A percentile compares a stretch with the other conserved stretches of the same genome.
phyloP scores from a whole-genome alignment of 2,329 filamentous ascomycete species.

The Colletotrichum higginsianum region DNA sequence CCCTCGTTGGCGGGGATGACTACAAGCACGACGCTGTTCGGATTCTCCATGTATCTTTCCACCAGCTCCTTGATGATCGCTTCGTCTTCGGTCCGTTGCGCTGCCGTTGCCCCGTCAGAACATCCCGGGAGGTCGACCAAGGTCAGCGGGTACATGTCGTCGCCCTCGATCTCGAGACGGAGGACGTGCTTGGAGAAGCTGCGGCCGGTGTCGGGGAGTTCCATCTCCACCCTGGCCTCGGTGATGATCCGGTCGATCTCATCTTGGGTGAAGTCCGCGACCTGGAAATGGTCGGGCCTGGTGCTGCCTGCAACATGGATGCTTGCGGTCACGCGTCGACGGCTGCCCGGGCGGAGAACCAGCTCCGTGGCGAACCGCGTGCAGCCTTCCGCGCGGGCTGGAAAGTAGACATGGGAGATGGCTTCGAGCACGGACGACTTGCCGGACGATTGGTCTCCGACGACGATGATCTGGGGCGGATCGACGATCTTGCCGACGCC shows the following conservation, averaged over 20 bases:
- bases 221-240: constrained; percentile 66
- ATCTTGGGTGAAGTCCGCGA: constrained; percentile 49
- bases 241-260: constrained; percentile 66
- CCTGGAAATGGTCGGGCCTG: constrained; percentile 46
- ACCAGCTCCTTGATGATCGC: constrained; percentile 56
- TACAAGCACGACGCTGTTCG: constrained; percentile 72
- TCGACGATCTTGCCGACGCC: constrained; percentile 64
- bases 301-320: constrained; percentile 55
- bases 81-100: constrained; percentile 51
- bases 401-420: constrained; percentile 73
- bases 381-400: constrained; percentile 68
- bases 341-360: constrained; percentile 60
- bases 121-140: constrained; percentile 70
- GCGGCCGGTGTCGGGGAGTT: constrained; percentile 49
- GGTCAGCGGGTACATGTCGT: constrained; percentile 62
- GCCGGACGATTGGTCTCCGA: constrained; percentile 72
- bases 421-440: constrained; percentile 78
- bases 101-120: constrained; percentile 50
- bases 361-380: constrained; percentile 75
- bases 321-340: constrained; percentile 57
- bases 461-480: constrained; percentile 70
- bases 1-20: constrained; percentile 66
- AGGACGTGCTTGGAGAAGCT: constrained; percentile 63
- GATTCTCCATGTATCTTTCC: constrained; percentile 68
- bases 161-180: constrained; percentile 61